These are phyloP conservation scores for Paecilomyces variotii DNA, from an alignment of 2,329 filamentous ascomycete species.

Conservation along the genomic window DNA sequence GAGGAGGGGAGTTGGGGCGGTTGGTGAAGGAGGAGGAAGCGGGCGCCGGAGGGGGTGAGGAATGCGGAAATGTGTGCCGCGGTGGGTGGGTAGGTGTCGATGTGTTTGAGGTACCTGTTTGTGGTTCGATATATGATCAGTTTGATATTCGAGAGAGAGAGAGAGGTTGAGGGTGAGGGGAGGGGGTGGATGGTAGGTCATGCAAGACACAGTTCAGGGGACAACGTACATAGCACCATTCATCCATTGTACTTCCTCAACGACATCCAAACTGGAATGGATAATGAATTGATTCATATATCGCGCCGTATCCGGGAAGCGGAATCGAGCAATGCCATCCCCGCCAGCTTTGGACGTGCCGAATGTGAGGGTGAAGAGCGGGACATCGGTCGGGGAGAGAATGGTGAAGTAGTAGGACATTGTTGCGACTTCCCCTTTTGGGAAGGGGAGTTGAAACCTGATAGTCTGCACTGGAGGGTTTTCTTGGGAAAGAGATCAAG, in stretches of 20 bases:
- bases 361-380: slow-evolving; percentile 94
- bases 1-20: slow-evolving; percentile 48
- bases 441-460: too few relatives aligned
- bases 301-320: slow-evolving; percentile 78
- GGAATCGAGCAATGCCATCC: slow-evolving; percentile 83
- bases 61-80: slow-evolving; percentile 94
- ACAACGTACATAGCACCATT: slow-evolving; percentile 65
- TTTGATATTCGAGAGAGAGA: not conserved
- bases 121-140: not conserved
- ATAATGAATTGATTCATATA: slow-evolving; percentile 98
- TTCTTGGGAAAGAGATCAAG: too few relatives aligned
- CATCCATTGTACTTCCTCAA: slow-evolving; percentile 94
- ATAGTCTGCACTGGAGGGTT: too few relatives aligned
- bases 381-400: slow-evolving; percentile 89
- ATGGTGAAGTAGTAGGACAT: slow-evolving; percentile 99
- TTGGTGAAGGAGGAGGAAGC: slow-evolving; percentile 90
- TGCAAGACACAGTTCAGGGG: not conserved
- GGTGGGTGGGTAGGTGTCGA: slow-evolving; percentile 79
- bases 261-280: slow-evolving; percentile 86
- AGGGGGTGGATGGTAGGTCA: not conserved
- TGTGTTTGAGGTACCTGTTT: slow-evolving; percentile 82
- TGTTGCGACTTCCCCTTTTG: not conserved
- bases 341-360: slow-evolving; percentile 93
- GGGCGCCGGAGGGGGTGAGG: slow-evolving; percentile 83
- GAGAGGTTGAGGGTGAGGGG: not conserved